Base-by-base conservation (phyloP, 1,284 basidiomycete species). In the Pseudozyma thailandica region DNA sequence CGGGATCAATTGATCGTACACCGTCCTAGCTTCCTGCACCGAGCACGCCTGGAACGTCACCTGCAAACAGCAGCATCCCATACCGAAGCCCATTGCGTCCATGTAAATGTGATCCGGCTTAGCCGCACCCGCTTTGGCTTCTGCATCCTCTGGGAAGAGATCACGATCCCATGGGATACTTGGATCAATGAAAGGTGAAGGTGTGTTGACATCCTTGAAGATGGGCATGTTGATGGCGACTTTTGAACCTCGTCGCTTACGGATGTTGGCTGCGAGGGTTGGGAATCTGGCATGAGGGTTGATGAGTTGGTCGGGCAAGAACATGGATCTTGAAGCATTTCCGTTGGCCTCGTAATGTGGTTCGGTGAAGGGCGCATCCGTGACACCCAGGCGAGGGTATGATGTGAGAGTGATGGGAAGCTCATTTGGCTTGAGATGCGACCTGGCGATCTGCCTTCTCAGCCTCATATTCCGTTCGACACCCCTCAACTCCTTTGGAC, bases 81-180 rank as follows among this genome's bases (percentile, higher is more conserved):
- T 98, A 42, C 96, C 96, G 83, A 99, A 99, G 23, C 94, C 95
- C 96, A 98, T 98, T 2, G 96, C 94, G 84, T 99, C 96, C 87
- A 98, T 89, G 84, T 98, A 98, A 74, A 99, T 94, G 84, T 98
- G 94, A 83, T 95, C 90, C 13, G 87, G 86, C 48, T 92, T 86
- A 10, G 94, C 94, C 10, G 93, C 92, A 5, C 92, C 93, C 57
- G 66, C 66, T 82, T 90, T 91, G 2, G 94, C 94, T 86, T 95
- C 93, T 89, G 82, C 21, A 42, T 95, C 94, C 79, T 93, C 93
- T 10, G 89, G 85, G 78, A 92, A 95, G 30, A 91, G 83, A 41
- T 87, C 84, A 50, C 94, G 88, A 58, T 93, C 88, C 88, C 90
- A 92, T 30, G 93, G 93, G 66, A 96, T 91, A 23, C 90, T 90